phyloP scores from a whole-genome alignment of 768 basidiomycete species.

The Boletales sp. region DNA sequence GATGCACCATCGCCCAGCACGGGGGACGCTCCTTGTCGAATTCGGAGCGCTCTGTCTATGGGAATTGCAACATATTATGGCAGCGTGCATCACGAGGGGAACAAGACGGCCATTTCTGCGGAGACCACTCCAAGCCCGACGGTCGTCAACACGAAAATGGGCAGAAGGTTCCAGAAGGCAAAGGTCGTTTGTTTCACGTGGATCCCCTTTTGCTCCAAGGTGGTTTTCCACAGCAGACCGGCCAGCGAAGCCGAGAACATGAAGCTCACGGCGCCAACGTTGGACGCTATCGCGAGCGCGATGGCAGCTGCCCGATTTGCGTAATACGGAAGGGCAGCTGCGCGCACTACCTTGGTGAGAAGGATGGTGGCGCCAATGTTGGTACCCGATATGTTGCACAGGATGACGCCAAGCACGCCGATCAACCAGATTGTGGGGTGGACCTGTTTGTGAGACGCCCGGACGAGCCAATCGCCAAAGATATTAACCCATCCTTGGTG shows the following conservation, averaged over 20 bases:
- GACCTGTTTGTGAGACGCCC: constrained; percentile 39
- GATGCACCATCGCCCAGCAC: too few species aligned
- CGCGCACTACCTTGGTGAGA: constrained; percentile 72
- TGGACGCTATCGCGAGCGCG: constrained; percentile 80
- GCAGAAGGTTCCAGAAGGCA: constrained; percentile 67
- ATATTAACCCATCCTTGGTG: constrained; percentile 86
- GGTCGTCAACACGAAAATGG: constrained; percentile 60
- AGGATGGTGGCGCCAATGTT: constrained; percentile 93
- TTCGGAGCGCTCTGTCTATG: too few species aligned
- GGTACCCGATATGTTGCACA: constrained; percentile 82
- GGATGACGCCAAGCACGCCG: constrained; percentile 65
- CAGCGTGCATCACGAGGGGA: constrained; percentile 7
- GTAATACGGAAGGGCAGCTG: constrained; percentile 34
- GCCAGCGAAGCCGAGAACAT: constrained; percentile 88
- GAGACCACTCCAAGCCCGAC: constrained; percentile 69
- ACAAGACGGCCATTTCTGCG: constrained; percentile 68
- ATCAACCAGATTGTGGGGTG: constrained; percentile 60
- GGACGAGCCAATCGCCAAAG: constrained; percentile 67
- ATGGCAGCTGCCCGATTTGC: constrained; percentile 54
- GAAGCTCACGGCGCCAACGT: constrained; percentile 88
- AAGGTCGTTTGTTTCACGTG: constrained; percentile 59
- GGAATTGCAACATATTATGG: too few species aligned
- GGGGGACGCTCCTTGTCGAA: too few species aligned
- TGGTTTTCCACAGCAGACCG: constrained; percentile 78
- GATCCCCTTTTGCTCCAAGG: constrained; percentile 72